Evolutionary conservation across 73 alveolate species (phyloP).

Genomic region (Symbiodinium pilosum): DNA sequence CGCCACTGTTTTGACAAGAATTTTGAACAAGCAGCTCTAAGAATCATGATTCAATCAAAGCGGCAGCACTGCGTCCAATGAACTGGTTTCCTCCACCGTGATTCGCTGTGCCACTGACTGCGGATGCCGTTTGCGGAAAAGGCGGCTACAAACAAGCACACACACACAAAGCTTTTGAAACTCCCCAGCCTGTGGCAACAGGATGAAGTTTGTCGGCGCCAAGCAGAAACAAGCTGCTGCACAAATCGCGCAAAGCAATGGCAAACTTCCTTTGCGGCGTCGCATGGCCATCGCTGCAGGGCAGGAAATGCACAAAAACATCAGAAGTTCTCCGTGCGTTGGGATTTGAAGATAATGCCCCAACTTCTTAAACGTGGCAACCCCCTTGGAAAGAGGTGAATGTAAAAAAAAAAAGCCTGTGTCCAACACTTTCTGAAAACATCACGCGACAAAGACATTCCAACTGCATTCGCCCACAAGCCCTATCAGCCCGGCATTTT

Average conservation of each 20-base stretch:
- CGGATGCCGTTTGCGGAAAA: constrained; percentile 9
- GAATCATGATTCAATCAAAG: neutral
- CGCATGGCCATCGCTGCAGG: constrained; percentile 24
- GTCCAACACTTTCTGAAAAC: constrained; percentile 8
- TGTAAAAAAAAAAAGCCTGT: neutral
- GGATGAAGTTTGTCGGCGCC: constrained; percentile 27
- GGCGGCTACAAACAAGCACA: constrained; percentile 10
- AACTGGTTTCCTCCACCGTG: constrained; percentile 20
- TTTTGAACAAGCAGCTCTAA: constrained; percentile 6
- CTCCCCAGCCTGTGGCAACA: constrained; percentile 17
- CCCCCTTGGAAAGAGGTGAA: constrained; percentile 7
- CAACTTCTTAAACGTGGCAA: constrained; percentile 1
- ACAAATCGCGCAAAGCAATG: constrained; percentile 12
- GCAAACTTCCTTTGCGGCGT: constrained; percentile 23
- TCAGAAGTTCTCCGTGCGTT: constrained; percentile 6
- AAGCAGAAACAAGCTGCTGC: constrained; percentile 21
- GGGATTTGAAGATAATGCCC: neutral
- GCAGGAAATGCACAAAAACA: neutral
- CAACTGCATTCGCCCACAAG: constrained; percentile 13
- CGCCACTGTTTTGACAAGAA: constrained; percentile 10
- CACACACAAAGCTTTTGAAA: constrained; percentile 2
- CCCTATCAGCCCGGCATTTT: neutral
- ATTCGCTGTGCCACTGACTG: constrained; percentile 24
- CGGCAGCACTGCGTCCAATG: constrained; percentile 10
- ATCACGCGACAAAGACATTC: constrained; percentile 2